A percentile compares a stretch with the other conserved stretches of the same genome.
These are phyloP conservation scores for Rhizopus microsporus DNA, from an alignment of 371 early-diverging fungal genomes.

Conservation along the genomic window DNA sequence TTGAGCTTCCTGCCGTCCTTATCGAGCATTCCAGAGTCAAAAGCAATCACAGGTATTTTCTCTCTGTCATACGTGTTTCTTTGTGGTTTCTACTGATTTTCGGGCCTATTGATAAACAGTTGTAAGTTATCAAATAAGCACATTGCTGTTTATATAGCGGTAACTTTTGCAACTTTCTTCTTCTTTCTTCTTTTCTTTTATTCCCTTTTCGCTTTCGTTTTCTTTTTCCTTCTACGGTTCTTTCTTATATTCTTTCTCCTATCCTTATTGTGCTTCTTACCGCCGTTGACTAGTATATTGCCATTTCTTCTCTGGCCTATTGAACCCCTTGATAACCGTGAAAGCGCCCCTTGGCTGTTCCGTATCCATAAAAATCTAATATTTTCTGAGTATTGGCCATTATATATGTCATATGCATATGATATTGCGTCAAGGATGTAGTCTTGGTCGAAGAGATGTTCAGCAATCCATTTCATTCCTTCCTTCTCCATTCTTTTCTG, in stretches of 20 bases:
- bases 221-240: not conserved
- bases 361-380: not conserved
- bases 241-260: too few species aligned
- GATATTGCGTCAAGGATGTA: too few species aligned
- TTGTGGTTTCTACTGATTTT: not conserved
- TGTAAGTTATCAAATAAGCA: not conserved
- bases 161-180: not conserved
- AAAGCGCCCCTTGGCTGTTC: not conserved
- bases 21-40: not conserved
- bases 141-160: not conserved
- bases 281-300: not conserved
- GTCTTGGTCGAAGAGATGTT: too few species aligned
- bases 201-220: not conserved
- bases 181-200: not conserved
- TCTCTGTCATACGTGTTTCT: not conserved
- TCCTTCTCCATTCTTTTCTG: not conserved
- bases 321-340: not conserved
- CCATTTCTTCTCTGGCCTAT: conserved; percentile 1
- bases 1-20: not conserved
- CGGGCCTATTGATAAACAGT: not conserved
- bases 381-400: not conserved
- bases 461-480: not conserved
- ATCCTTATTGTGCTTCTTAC: not conserved
- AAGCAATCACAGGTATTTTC: not conserved
- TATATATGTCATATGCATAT: too few species aligned